A percentile compares a stretch with the other conserved stretches of the same genome.
Conservation (phyloP, 345 rosid species). For the Populus pruinosa region DNA sequence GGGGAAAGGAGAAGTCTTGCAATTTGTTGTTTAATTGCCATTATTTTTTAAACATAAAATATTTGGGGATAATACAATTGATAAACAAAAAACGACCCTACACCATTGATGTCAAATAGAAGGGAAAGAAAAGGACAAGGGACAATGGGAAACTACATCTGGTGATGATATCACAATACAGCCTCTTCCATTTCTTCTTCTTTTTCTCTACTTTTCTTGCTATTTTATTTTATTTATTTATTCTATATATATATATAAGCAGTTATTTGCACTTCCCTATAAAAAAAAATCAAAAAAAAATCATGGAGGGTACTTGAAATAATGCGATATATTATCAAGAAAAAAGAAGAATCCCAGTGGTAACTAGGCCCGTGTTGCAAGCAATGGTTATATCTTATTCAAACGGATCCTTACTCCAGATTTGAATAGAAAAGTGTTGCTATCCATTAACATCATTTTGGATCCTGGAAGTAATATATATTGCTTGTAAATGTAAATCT, state of each 20-base stretch:
- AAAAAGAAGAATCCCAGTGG: no score
- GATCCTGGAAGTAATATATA: neutral
- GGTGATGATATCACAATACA: no score
- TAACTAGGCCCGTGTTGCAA: neutral
- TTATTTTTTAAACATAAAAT: neutral
- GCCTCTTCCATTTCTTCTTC: neutral
- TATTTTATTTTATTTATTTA: no score
- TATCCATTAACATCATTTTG: neutral
- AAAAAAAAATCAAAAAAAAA: no score
- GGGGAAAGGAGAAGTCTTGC: neutral
- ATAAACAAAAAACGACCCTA: constrained; percentile 7
- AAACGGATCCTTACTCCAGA: neutral
- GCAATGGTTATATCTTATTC: neutral
- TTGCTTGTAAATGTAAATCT: neutral
- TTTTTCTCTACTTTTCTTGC: no score
- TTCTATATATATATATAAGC: no score
- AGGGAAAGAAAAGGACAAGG: neutral
- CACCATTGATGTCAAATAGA: neutral
- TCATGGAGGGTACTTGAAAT: no score
- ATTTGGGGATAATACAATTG: neutral
- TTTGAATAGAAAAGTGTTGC: neutral
- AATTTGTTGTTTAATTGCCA: neutral
- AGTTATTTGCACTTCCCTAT: no score
- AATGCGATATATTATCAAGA: no score
- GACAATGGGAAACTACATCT: neutral